Base-by-base conservation (phyloP, 2,329 filamentous ascomycete species). In the Calonectria hongkongensis region DNA sequence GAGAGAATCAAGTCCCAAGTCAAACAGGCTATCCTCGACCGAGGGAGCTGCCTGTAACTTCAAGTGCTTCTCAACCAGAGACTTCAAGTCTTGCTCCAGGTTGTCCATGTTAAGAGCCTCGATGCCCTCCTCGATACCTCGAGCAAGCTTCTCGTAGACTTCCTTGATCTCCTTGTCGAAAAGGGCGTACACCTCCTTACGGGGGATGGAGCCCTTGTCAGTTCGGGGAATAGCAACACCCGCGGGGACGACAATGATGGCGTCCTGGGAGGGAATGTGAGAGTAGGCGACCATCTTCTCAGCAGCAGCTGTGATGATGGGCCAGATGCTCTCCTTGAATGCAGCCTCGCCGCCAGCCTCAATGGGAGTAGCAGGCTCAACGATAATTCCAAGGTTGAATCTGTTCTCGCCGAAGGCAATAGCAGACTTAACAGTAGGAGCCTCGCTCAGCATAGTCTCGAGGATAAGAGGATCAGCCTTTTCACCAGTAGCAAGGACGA, bases 401-500 rank as follows among this genome's bases (percentile, higher is more conserved):
- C 73, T 68, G 50, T 75, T 74, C 56, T 79, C 73, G 6, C 78
- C 75, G 74, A 80, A 74, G 15, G 72, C 69, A 10, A 73, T 72
- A 1, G 73, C 79, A 12, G 73, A 68, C 39, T 76, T 76, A 33
- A 79, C 69, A 18, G 45, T 4, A 8, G 76, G 73, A 9, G 70
- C 56, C 39, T 76, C 74, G 25, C 43, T 74, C 45, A 80, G 41
- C 62, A 68, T 71, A 7, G 66, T 72, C 60, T 80, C 78, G 7
- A 80, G 70, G 18, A 78, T 75, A 27, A 72, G 70, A 4, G 78
- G 78, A 33, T 75, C 73, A 12, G 71, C 77, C 66, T 80, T 80
- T 47, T 80, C 78, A 16, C 78, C 79, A 5, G 76, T 80, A 3
- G 75, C 75, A 16, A 80, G 72, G 13, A 78, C 75, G 21, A 80